phyloP scores from a whole-genome alignment of 495 filamentous ascomycete species.

The Mycothermus thermophilus region DNA sequence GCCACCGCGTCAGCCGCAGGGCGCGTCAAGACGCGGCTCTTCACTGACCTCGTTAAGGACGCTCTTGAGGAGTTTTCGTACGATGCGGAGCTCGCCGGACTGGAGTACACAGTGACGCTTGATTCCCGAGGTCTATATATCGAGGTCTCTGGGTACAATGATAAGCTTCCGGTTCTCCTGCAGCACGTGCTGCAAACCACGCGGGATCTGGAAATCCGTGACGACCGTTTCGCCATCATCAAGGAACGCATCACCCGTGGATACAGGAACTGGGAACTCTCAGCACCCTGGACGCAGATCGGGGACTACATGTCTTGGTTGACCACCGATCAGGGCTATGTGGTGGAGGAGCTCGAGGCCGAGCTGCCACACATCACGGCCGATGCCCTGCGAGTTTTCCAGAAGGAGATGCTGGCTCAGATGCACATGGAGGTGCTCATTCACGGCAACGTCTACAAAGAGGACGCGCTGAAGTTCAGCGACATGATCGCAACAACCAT shows the following conservation, averaged over 20 bases:
- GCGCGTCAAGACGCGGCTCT: conserved; percentile 63
- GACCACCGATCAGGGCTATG: conserved; percentile 57
- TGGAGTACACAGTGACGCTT: conserved; percentile 65
- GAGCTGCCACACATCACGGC: conserved; percentile 63
- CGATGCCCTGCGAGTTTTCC: conserved; percentile 63
- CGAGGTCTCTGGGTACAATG: conserved; percentile 81
- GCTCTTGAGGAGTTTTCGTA: conserved; percentile 91
- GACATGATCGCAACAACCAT: conserved; percentile 67
- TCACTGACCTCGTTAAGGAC: conserved; percentile 78
- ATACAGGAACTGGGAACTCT: conserved; percentile 74
- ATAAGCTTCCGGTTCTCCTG: conserved; percentile 82
- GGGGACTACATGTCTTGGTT: conserved; percentile 75
- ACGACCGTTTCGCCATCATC: conserved; percentile 79
- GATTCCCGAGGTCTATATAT: conserved; percentile 63
- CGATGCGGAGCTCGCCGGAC: conserved; percentile 83
- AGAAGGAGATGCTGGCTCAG: conserved; percentile 66
- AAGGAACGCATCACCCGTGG: conserved; percentile 68
- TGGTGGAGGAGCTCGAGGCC: conserved; percentile 66
- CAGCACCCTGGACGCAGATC: conserved; percentile 81
- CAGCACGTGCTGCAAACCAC: conserved; percentile 84
- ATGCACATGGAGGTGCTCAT: conserved; percentile 76
- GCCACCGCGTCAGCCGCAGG: conserved; percentile 64
- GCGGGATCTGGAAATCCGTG: conserved; percentile 66
- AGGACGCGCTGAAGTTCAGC: conserved; percentile 80
- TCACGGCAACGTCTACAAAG: conserved; percentile 91